These are phyloP conservation scores for Gorgonomyces haynaldii DNA, from an alignment of 192 early-diverging fungal genomes.

Conservation along the genomic window DNA sequence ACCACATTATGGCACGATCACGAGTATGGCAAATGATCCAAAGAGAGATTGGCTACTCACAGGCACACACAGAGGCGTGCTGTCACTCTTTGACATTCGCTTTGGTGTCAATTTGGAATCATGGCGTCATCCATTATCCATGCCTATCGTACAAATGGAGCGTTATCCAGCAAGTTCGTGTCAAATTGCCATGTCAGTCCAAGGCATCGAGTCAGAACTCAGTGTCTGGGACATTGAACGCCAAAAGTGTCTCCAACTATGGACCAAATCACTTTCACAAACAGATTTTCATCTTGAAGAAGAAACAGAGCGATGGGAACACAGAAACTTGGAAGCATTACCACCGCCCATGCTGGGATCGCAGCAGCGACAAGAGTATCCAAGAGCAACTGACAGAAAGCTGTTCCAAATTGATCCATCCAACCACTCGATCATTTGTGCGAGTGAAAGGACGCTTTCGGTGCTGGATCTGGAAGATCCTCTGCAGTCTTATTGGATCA, in stretches of 20 bases:
- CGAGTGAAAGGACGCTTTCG: too few relatives aligned
- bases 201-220: conserved; percentile 53
- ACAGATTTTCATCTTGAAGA: background rate
- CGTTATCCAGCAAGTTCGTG: conserved; percentile 7
- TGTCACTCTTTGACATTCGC: conserved; percentile 68
- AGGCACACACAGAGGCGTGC: conserved; percentile 63
- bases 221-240: conserved; percentile 72
- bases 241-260: conserved; percentile 59
- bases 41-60: conserved; percentile 54
- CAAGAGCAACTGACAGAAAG: too few relatives aligned
- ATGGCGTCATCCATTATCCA: conserved; percentile 64
- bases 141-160: conserved; percentile 44
- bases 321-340: conserved; percentile 27
- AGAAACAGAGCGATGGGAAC: conserved; percentile 20
- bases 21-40: conserved; percentile 53
- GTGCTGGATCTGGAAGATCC: too few relatives aligned
- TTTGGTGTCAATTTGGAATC: conserved; percentile 57
- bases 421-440: too few relatives aligned
- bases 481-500: too few relatives aligned
- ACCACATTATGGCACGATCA: conserved; percentile 45
- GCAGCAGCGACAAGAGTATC: too few relatives aligned
- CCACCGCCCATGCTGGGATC: conserved; percentile 2
- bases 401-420: too few relatives aligned
- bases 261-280: conserved; percentile 30
- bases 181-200: conserved; percentile 51